phyloP scores from a whole-genome alignment of 306 rosid species.

The Cicer bijugum region DNA sequence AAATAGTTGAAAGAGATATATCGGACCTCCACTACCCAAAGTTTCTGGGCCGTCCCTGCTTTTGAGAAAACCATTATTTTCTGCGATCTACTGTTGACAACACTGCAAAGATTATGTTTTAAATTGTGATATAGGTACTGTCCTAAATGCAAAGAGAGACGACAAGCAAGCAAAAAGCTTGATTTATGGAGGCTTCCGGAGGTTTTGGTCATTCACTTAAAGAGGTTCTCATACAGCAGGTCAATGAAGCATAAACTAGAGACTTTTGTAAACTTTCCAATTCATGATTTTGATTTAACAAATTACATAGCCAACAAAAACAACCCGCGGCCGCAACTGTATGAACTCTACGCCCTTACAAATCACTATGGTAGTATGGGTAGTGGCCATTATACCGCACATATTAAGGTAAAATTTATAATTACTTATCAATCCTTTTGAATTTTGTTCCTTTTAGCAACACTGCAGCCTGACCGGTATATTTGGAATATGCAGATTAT shows the following conservation, averaged over 20 bases:
- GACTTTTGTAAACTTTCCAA: conserved; percentile 90
- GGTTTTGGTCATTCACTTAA: conserved; percentile 92
- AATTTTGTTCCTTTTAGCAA: conserved; percentile 29
- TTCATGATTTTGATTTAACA: conserved; percentile 90
- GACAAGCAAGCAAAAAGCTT: conserved; percentile 98
- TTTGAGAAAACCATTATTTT: no score
- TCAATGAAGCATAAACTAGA: conserved; percentile 97
- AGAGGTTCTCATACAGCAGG: conserved; percentile 97
- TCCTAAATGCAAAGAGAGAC: conserved; percentile 87
- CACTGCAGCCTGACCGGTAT: conserved; percentile 16
- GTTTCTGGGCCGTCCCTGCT: no score
- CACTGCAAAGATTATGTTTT: not conserved
- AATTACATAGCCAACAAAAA: conserved; percentile 88
- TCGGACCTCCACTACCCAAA: no score
- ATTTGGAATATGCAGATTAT: conserved; percentile 63
- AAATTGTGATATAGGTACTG: conserved; percentile 71
- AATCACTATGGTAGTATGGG: conserved; percentile 99
- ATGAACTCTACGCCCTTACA: conserved; percentile 87
- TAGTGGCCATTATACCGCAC: conserved; percentile 97
- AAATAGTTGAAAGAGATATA: no score
- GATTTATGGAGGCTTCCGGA: conserved; percentile 99
- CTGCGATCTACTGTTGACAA: no score
- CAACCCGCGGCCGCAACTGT: conserved; percentile 75
- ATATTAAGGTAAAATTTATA: conserved; percentile 76
- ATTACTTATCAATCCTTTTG: conserved; percentile 4